phyloP scores from a whole-genome alignment of 495 filamentous ascomycete species.

The Parathielavia appendiculata region DNA sequence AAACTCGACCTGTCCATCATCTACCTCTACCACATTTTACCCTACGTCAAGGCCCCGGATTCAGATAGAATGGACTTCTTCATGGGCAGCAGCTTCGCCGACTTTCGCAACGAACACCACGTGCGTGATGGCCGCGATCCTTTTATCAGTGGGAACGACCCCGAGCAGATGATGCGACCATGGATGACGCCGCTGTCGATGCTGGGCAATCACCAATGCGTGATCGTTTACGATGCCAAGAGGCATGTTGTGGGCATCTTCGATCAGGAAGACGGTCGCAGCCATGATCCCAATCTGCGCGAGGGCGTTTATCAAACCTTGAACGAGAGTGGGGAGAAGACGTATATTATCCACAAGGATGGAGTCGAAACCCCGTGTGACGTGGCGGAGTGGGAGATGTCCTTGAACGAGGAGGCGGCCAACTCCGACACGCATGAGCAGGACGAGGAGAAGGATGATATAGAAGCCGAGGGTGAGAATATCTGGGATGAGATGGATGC shows the following conservation, averaged over 20 bases:
- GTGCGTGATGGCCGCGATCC: slow-evolving; percentile 8
- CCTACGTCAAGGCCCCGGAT: slow-evolving; percentile 14
- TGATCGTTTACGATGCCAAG: slow-evolving; percentile 24
- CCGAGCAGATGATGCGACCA: not conserved
- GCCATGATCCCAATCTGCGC: slow-evolving; percentile 8
- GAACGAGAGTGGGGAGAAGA: not conserved
- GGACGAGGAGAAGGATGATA: not conserved
- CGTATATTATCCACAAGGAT: not conserved
- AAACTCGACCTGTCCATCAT: slow-evolving; percentile 19
- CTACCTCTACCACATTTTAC: slow-evolving; percentile 27
- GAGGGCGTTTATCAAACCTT: not conserved
- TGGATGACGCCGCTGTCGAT: slow-evolving; percentile 14
- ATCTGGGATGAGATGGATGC: slow-evolving; percentile 15
- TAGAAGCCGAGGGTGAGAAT: slow-evolving; percentile 1
- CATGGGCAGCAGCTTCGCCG: slow-evolving; percentile 1
- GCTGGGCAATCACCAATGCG: slow-evolving; percentile 8
- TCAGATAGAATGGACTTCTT: not conserved
- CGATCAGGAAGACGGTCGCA: slow-evolving; percentile 12
- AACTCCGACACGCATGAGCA: not conserved
- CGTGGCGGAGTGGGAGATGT: not conserved
- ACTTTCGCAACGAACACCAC: slow-evolving; percentile 10
- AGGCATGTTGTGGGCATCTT: slow-evolving; percentile 21
- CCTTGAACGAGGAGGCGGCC: not conserved
- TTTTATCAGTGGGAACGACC: not conserved
- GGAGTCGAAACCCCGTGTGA: not conserved